Evolutionary conservation across 805 yeast genomes (phyloP).

Genomic region (Metschnikowia anglica): DNA sequence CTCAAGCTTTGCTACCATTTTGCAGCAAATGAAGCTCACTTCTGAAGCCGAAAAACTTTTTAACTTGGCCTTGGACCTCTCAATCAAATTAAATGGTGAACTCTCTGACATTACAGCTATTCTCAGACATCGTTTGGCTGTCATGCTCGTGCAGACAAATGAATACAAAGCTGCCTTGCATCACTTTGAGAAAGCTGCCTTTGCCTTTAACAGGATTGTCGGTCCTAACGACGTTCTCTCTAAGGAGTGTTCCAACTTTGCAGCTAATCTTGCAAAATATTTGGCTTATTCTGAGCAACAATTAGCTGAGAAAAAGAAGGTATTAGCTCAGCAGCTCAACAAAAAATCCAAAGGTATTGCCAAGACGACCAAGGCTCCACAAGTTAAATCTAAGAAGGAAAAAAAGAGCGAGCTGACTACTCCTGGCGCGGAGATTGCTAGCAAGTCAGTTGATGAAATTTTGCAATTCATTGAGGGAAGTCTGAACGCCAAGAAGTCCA

Average conservation of each 20-base stretch:
- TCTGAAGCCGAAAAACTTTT: slow-evolving; percentile 53
- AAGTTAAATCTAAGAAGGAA: slow-evolving; percentile 23
- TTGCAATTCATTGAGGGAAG: slow-evolving; percentile 68
- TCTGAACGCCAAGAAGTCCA: slow-evolving; percentile 23
- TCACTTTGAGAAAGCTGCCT: slow-evolving; percentile 55
- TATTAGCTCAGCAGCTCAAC: slow-evolving; percentile 19
- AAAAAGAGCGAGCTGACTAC: slow-evolving; percentile 20
- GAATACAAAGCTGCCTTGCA: slow-evolving; percentile 57
- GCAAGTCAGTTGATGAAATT: slow-evolving; percentile 69
- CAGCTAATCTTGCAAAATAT: slow-evolving; percentile 52
- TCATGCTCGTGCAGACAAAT: slow-evolving; percentile 48
- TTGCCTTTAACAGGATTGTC: slow-evolving; percentile 52
- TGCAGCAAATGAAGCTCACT: slow-evolving; percentile 52
- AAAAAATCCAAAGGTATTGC: slow-evolving; percentile 23
- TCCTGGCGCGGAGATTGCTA: slow-evolving; percentile 54
- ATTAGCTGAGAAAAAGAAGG: slow-evolving; percentile 32
- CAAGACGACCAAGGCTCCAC: slow-evolving; percentile 18
- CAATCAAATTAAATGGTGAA: slow-evolving; percentile 53
- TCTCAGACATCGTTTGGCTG: slow-evolving; percentile 61
- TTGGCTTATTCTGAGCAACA: slow-evolving; percentile 46
- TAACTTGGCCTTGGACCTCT: slow-evolving; percentile 51
- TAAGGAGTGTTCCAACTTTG: slow-evolving; percentile 65
- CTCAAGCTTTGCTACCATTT: slow-evolving; percentile 58
- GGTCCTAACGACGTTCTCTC: slow-evolving; percentile 72
- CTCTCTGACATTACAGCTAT: slow-evolving; percentile 62